Conservation (phyloP, 2,329 filamentous ascomycete species). For the Fusarium abutilonis region DNA sequence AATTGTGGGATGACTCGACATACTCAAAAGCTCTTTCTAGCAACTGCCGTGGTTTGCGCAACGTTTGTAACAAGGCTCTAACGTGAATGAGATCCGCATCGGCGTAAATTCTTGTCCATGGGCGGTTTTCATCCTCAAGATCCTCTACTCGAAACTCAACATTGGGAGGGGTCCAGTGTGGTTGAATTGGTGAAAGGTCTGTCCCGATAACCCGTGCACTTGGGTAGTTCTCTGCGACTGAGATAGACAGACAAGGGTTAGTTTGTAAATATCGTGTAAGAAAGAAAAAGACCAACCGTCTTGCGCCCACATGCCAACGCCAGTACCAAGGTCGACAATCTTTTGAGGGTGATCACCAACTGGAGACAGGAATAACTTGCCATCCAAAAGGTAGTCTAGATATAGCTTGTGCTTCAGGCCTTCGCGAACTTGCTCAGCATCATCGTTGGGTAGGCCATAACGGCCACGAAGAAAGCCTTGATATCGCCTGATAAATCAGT, state of each 20-base stretch:
- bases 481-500: constrained; percentile 54
- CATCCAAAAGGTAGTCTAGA: constrained; percentile 59
- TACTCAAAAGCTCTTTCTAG: constrained; percentile 59
- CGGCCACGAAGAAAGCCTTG: constrained; percentile 58
- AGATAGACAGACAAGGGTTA: constrained; percentile 13
- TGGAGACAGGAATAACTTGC: constrained; percentile 56
- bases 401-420: constrained; percentile 59
- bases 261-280: background rate
- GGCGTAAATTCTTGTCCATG: constrained; percentile 51
- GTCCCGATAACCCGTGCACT: constrained; percentile 58
- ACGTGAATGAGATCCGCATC: constrained; percentile 64
- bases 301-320: constrained; percentile 66
- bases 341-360: constrained; percentile 58
- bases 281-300: constrained; percentile 51
- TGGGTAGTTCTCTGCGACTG: constrained; percentile 58
- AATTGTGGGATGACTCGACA: background rate
- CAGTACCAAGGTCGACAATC: constrained; percentile 62
- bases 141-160: constrained; percentile 60
- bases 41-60: constrained; percentile 61
- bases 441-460: constrained; percentile 64
- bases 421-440: constrained; percentile 60
- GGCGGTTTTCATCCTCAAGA: constrained; percentile 50
- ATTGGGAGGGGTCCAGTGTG: constrained; percentile 63
- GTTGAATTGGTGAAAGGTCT: constrained; percentile 58
- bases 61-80: constrained; percentile 60